phyloP scores from a whole-genome alignment of 2,329 filamentous ascomycete species.

The Biscogniauxia marginata region DNA sequence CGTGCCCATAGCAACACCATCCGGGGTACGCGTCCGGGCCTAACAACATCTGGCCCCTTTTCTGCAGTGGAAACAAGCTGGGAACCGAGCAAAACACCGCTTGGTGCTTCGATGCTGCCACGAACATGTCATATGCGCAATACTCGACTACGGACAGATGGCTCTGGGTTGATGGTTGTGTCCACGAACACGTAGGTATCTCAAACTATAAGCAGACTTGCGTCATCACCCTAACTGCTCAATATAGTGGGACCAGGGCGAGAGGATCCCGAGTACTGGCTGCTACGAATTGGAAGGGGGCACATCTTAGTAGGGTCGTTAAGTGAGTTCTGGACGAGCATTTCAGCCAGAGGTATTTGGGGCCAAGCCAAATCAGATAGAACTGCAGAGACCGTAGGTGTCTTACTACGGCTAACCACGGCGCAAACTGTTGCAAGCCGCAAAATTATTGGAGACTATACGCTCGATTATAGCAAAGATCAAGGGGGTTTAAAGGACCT shows the following conservation, averaged over 20 bases:
- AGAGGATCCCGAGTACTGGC: constrained; percentile 29
- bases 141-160: constrained; percentile 39
- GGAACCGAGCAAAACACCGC: constrained; percentile 33
- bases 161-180: constrained; percentile 41
- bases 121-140: constrained; percentile 41
- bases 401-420: neutral
- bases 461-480: too few relatives aligned
- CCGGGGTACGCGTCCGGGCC: constrained; percentile 37
- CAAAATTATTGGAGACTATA: too few relatives aligned
- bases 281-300: constrained; percentile 25
- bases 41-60: constrained; percentile 37
- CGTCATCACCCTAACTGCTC: constrained; percentile 10
- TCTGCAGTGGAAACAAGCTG: constrained; percentile 37
- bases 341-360: neutral
- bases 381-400: neutral
- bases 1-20: constrained; percentile 35
- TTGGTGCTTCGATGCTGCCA: constrained; percentile 39
- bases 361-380: constrained; percentile 31
- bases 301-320: neutral
- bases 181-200: constrained; percentile 39
- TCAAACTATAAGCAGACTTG: neutral
- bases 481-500: too few relatives aligned
- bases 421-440: neutral
- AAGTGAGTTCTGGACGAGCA: constrained; percentile 47
- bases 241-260: constrained; percentile 35